Percentiles rank a stretch among this genome's conserved stretches.
These are phyloP conservation scores for Vitis vinifera DNA, from an alignment of 164 flowering plant species.

Conservation along the genomic window DNA sequence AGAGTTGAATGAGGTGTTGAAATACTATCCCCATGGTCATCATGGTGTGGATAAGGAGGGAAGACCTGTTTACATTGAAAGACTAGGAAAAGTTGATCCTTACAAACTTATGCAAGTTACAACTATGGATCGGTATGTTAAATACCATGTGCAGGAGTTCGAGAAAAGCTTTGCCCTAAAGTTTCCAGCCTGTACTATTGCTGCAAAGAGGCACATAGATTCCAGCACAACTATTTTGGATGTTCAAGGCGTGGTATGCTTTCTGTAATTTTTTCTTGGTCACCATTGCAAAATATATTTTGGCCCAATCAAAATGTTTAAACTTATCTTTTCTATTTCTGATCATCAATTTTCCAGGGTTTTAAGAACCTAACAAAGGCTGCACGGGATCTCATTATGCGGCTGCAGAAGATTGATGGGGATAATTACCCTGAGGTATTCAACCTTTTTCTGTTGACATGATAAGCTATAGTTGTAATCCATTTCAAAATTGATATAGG, in stretches of 20 bases:
- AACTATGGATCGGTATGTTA: conserved; percentile 66
- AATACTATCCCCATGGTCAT: conserved; percentile 68
- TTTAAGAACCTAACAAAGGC: conserved; percentile 71
- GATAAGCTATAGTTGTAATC: neutral
- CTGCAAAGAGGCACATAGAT: conserved; percentile 77
- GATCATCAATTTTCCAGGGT: conserved; percentile 25
- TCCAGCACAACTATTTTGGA: conserved; percentile 74
- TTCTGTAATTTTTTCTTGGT: neutral
- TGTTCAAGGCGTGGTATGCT: conserved; percentile 76
- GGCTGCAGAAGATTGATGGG: conserved; percentile 86
- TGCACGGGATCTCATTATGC: conserved; percentile 73
- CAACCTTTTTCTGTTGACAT: neutral
- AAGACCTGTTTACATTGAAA: conserved; percentile 71
- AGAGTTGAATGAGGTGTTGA: conserved; percentile 56
- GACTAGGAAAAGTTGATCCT: conserved; percentile 74
- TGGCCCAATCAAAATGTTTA: neutral
- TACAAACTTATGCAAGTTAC: conserved; percentile 74
- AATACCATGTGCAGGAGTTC: conserved; percentile 67
- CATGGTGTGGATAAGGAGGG: conserved; percentile 84
- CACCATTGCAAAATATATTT: neutral
- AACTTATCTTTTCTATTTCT: neutral
- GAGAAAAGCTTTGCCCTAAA: conserved; percentile 58
- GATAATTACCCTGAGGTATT: conserved; percentile 91
- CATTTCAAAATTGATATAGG: neutral
- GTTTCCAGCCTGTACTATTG: conserved; percentile 73